phyloP scores from a whole-genome alignment of 202 grass and related monocot species.

The Carex sylvatica region DNA sequence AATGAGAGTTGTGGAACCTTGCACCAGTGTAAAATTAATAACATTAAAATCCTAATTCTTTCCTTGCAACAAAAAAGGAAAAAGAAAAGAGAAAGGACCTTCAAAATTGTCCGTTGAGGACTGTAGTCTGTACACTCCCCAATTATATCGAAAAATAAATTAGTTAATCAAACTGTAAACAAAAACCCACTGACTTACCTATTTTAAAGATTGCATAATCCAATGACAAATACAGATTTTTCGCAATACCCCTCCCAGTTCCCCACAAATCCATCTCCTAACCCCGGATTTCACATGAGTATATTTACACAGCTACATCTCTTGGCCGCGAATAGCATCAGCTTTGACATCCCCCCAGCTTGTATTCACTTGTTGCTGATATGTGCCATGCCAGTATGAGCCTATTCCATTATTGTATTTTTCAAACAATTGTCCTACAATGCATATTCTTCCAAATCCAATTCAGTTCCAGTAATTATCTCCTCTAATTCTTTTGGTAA shows the following conservation, averaged over 20 bases:
- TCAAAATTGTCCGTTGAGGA: conserved; percentile 6
- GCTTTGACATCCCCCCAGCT: background rate
- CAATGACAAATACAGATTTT: background rate
- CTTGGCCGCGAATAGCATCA: background rate
- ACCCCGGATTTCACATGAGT: background rate
- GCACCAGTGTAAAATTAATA: background rate
- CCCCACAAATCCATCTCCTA: conserved; percentile 5
- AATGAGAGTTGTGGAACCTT: background rate
- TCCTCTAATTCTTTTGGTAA: conserved; percentile 13
- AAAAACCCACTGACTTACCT: background rate
- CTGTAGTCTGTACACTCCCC: conserved; percentile 8
- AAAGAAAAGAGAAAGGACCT: background rate
- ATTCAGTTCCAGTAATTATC: background rate
- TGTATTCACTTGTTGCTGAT: background rate
- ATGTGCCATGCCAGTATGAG: background rate
- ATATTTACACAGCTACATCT: conserved; percentile 10
- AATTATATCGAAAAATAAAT: conserved; percentile 7
- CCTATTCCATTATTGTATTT: background rate
- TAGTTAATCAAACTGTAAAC: conserved; percentile 1
- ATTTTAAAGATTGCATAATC: background rate
- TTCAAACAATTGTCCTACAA: background rate
- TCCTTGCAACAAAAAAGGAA: background rate
- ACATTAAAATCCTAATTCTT: background rate
- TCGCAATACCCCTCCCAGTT: background rate
- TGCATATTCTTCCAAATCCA: conserved; percentile 4